Percentiles rank a stretch among this genome's conserved stretches.
These are phyloP conservation scores for Botryotinia calthae DNA, from an alignment of 2,329 filamentous ascomycete species.

Conservation along the genomic window DNA sequence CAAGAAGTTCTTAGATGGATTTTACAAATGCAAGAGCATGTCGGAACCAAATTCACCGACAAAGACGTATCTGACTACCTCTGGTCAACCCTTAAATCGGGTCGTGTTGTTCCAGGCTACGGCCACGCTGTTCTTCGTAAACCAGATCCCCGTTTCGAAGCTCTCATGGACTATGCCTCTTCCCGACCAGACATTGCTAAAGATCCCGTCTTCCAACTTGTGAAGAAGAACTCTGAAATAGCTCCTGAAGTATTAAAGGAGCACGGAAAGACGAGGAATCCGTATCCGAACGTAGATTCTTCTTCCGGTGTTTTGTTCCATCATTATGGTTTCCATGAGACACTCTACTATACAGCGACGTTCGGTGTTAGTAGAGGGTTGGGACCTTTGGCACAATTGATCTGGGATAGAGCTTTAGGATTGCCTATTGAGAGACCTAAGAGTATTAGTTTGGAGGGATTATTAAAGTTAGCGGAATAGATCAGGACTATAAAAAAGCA, in stretches of 20 bases:
- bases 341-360: slow-evolving; percentile 83
- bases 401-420: slow-evolving; percentile 93
- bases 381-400: slow-evolving; percentile 86
- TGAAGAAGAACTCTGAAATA: slow-evolving; percentile 88
- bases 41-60: slow-evolving; percentile 74
- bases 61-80: slow-evolving; percentile 85
- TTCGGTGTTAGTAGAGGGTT: slow-evolving; percentile 70
- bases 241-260: slow-evolving; percentile 87
- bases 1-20: slow-evolving; percentile 98
- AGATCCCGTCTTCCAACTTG: slow-evolving; percentile 90
- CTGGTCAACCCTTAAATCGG: slow-evolving; percentile 89
- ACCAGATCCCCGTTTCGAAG: slow-evolving; percentile 94
- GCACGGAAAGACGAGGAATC: slow-evolving; percentile 98
- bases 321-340: slow-evolving; percentile 97
- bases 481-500: not conserved
- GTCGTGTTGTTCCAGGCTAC: slow-evolving; percentile 88
- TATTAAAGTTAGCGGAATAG: slow-evolving; percentile 65
- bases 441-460: slow-evolving; percentile 88
- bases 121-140: slow-evolving; percentile 95
- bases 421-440: slow-evolving; percentile 97
- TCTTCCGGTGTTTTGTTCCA: slow-evolving; percentile 93
- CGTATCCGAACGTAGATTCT: slow-evolving; percentile 95
- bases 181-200: slow-evolving; percentile 78
- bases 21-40: slow-evolving; percentile 87
- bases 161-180: slow-evolving; percentile 91